phyloP scores from a whole-genome alignment of 257 asterid genomes.

The Nicotiana noctiflora region DNA sequence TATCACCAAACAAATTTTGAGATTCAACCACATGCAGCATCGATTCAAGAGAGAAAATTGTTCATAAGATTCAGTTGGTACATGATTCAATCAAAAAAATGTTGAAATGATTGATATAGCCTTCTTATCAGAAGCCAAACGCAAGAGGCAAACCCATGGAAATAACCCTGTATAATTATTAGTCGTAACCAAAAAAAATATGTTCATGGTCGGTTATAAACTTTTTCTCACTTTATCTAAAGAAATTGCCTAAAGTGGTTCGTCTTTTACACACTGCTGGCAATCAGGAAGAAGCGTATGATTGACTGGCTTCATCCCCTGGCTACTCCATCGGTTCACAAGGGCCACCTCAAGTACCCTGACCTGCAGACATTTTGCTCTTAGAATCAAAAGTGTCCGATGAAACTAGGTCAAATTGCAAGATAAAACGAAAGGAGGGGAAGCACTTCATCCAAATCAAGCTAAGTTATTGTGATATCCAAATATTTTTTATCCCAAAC shows the following conservation, averaged over 20 bases:
- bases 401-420: not conserved
- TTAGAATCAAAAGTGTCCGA: not conserved
- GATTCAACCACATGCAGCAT: not conserved
- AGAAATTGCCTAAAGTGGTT: constrained; percentile 21
- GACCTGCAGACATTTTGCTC: constrained; percentile 47
- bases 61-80: not conserved
- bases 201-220: not conserved
- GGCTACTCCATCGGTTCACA: constrained; percentile 48
- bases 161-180: not conserved
- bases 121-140: not conserved
- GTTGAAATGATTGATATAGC: not conserved
- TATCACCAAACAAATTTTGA: not conserved
- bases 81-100: not conserved
- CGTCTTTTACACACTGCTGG: constrained; percentile 53
- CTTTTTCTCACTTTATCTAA: not conserved
- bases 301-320: constrained; percentile 45
- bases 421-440: not conserved
- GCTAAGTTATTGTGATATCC: not conserved
- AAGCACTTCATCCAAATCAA: not conserved
- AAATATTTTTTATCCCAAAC: not conserved
- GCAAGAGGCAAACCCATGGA: not conserved
- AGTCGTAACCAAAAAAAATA: not conserved
- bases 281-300: constrained; percentile 54
- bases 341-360: constrained; percentile 67
- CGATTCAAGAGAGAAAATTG: not conserved